Conservation (phyloP, 306 rosid genomes). For the Mucuna pruriens region DNA sequence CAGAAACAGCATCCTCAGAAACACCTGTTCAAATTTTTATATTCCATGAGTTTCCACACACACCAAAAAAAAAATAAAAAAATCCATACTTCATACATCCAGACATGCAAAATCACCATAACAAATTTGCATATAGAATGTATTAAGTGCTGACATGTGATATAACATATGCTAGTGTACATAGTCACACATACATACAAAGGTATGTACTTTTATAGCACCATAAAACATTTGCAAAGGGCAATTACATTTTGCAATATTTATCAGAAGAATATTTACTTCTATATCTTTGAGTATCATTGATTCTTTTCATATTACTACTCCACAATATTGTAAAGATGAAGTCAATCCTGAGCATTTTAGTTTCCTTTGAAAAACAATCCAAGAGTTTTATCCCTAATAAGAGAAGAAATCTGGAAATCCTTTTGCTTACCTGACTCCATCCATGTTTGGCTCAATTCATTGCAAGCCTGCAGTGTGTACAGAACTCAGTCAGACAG, state of each 20-base stretch:
- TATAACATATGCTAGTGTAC: constrained; percentile 5
- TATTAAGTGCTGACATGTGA: neutral
- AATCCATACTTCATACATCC: constrained; percentile 4
- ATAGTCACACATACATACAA: neutral
- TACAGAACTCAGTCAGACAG: constrained; percentile 27
- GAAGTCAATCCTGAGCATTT: constrained; percentile 33
- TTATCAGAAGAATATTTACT: constrained; percentile 12
- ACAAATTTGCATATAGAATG: constrained; percentile 8
- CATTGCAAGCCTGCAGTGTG: constrained; percentile 88
- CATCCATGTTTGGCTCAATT: constrained; percentile 95
- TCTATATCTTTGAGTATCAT: constrained; percentile 8
- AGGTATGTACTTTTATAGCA: neutral
- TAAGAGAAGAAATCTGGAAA: constrained; percentile 1
- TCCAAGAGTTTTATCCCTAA: constrained; percentile 1
- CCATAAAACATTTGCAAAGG: neutral
- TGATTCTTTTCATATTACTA: constrained; percentile 30
- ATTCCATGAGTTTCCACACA: constrained; percentile 29
- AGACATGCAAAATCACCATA: constrained; percentile 12
- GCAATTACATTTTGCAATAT: constrained; percentile 14
- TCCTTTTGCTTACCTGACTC: constrained; percentile 74
- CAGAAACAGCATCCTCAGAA: constrained; percentile 98
- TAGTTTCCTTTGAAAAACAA: neutral
- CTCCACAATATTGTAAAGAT: constrained; percentile 9
- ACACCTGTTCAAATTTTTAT: constrained; percentile 70
- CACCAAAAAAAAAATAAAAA: neutral